Evolutionary conservation across 805 yeast genomes (phyloP).

Genomic region (Saccharomycopsis sp.): DNA sequence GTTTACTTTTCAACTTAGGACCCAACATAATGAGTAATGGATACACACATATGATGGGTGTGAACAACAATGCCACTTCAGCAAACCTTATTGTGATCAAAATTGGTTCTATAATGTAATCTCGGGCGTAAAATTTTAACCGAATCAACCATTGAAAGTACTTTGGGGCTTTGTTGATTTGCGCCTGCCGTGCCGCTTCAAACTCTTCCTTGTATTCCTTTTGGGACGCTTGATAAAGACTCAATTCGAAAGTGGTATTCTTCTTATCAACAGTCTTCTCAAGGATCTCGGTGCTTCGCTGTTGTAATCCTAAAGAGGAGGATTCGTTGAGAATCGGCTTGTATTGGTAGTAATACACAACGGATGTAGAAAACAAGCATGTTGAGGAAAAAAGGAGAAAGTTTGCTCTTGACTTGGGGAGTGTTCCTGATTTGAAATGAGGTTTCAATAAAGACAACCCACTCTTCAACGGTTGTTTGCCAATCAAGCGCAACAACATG

Average conservation of each 20-base stretch:
- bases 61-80: constrained; percentile 54
- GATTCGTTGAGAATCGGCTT: too few relatives aligned
- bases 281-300: background rate
- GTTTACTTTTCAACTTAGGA: constrained; percentile 20
- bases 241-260: constrained; percentile 57
- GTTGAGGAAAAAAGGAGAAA: too few relatives aligned
- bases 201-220: constrained; percentile 39
- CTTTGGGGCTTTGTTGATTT: constrained; percentile 20
- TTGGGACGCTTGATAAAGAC: constrained; percentile 52
- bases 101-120: constrained; percentile 59
- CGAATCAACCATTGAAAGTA: constrained; percentile 19
- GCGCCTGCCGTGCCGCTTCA: constrained; percentile 28
- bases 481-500: too few relatives aligned
- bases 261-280: background rate
- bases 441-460: too few relatives aligned
- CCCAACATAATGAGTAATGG: constrained; percentile 42
- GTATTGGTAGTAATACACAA: too few relatives aligned
- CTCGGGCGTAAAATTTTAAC: constrained; percentile 37
- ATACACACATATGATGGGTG: constrained; percentile 57
- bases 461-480: too few relatives aligned
- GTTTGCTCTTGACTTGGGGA: too few relatives aligned
- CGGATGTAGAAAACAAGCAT: too few relatives aligned
- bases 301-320: too few relatives aligned
- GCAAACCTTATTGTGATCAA: constrained; percentile 59
- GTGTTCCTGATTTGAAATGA: too few relatives aligned